Evolutionary conservation across 2,329 filamentous ascomycete species (phyloP), one percentile per base, ranked within the genome.

Genomic region (Penicillium sp.): DNA sequence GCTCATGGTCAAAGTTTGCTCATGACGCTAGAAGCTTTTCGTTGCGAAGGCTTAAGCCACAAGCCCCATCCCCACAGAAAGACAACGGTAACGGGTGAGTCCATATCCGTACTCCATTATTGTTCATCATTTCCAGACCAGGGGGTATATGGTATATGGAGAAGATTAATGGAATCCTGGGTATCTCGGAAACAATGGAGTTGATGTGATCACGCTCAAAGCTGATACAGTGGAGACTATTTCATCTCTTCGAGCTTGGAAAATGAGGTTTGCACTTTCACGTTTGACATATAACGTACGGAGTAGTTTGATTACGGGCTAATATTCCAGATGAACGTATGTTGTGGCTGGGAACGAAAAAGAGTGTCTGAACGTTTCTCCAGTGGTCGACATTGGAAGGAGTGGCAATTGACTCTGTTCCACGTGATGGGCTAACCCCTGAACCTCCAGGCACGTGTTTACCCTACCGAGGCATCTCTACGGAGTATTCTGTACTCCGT

Each of bases 401-500:
- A 7, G 10, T 42, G 36, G 4, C 23, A 23, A 5, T 3, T 23
- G 23, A 23, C 23, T 23, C n/a, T 9, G 2, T 10, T 14, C 18
- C 51, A 53, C 51, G 51, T 53, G 51, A 53, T 16, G 14, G 10
- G 13, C 4, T 14, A 18, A n/a, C 49, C 49, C 47, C 47, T 47
- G 34, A 47, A 47, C 36, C 19, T 5, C 40, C 30, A 49, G 36
- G 7, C 48, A 52, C 43, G 36, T 57, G 39, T 35, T 43, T 34
- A 35, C 19, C 39, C 29, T 16, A 5, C 32, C 47, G n/a, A 52
- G 45, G 51, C 26, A 36, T 23, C 27, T 16, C 10, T 9, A 16
- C 30, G n/a, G n/a, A n/a, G n/a, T n/a, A n/a, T n/a, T n/a, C n/a
- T n/a, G n/a, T n/a, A n/a, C n/a, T n/a, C n/a, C n/a, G n/a, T n/a